A percentile compares a stretch with the other conserved stretches of the same genome.
phyloP scores from a whole-genome alignment of 2,329 filamentous ascomycete species.

The Xylogone sp. region DNA sequence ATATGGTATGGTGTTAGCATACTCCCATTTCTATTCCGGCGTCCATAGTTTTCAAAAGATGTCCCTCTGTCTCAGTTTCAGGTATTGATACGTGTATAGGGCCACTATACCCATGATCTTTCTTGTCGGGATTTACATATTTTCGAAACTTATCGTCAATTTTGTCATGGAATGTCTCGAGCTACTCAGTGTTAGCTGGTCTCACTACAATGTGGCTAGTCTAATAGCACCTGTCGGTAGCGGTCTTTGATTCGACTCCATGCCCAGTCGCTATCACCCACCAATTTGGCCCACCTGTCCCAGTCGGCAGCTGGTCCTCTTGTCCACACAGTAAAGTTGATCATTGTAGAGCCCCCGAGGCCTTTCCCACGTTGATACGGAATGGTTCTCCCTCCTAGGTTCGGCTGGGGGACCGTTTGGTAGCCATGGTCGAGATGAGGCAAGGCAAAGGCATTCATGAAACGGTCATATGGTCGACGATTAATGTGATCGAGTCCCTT shows the following conservation, averaged over 20 bases:
- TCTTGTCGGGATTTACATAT: too few species aligned
- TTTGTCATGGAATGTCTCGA: constrained; percentile 29
- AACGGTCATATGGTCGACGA: constrained; percentile 53
- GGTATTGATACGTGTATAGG: too few species aligned
- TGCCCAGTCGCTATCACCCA: constrained; percentile 4
- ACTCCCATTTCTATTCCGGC: too few species aligned
- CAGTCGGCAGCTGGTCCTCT: constrained; percentile 36
- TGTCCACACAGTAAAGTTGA: constrained; percentile 30
- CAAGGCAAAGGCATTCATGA: constrained; percentile 39
- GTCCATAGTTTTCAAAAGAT: constrained; percentile 26
- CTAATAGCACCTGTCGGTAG: too few species aligned
- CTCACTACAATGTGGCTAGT: constrained; percentile 39
- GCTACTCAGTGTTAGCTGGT: constrained; percentile 42
- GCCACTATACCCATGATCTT: too few species aligned
- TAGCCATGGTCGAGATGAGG: background rate
- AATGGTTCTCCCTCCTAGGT: constrained; percentile 7
- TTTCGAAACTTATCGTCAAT: constrained; percentile 39
- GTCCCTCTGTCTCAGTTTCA: too few species aligned
- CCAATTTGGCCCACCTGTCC: constrained; percentile 36
- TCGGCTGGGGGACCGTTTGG: background rate
- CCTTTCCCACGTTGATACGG: constrained; percentile 28
- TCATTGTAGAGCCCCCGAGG: constrained; percentile 26
- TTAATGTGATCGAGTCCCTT: constrained; percentile 42
- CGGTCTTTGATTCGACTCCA: constrained; percentile 49
- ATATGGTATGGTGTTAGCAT: too few species aligned